Base-by-base conservation (phyloP, 768 basidiomycete genomes). In the Trametes villosa region DNA sequence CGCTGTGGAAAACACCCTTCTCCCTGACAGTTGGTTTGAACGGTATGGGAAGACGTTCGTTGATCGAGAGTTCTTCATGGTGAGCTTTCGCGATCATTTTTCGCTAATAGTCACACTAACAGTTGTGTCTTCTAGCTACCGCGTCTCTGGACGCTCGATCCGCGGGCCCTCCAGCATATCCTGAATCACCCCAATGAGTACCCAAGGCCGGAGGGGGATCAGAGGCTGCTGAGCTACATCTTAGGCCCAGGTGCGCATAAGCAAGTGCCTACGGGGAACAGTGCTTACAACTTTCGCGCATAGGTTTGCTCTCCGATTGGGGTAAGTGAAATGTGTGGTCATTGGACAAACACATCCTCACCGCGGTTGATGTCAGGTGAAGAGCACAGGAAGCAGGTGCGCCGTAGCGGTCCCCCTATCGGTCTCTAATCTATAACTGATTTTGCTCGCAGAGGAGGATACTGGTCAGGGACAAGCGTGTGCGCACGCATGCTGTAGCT, bases 151-250 rank as follows among this genome's bases (percentile, higher is more conserved):
- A 42, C 53, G 0, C 70, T 77, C 56, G 90, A 91, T 65, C 74
- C 82, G 0, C 82, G 83, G 33, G 89, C 88, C 0, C 38, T 91
- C 31, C 79, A 80, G 41, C 84, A 91, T 64, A 75, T 93, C 50
- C 74, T 92, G 15, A 77, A 79, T 62, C 83, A 87, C 57, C 73
- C 73, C 26, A 71, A 80, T 30, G 73, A 77, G 42, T 90, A 86
- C 61, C 81, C 83, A 57, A 90, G 89, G 63, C 78, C 86, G 0
- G 74, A 76, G 13, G 62, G 67, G 1, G 63, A 72, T 3, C 75
- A 81, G 12, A 75, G 71, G 38, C 67, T 57, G 31, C 67, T 87
- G 5, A 57, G 68, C 17, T 69, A 69, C 9, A 66, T 86, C 29
- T 69, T 87, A 18, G 78, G 78, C 0, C 62, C 69, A 67, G 78